Conservation (phyloP, 2,329 filamentous ascomycete genomes). For the Aspergillus fructus region DNA sequence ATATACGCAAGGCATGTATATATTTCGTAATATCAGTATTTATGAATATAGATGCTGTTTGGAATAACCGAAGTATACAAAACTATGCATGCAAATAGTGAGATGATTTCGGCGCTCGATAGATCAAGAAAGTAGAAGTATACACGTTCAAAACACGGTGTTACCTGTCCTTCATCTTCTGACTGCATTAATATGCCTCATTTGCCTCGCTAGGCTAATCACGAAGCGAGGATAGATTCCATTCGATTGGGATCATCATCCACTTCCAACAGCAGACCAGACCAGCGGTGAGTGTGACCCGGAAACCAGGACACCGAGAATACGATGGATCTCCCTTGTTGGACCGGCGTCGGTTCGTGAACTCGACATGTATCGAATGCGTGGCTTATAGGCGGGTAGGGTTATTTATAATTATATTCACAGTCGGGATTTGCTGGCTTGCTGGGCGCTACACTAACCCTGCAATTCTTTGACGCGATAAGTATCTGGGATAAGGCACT, state of each 20-base stretch:
- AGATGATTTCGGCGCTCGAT: too few species aligned
- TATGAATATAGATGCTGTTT: too few species aligned
- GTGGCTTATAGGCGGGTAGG: background rate
- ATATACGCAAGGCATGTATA: too few species aligned
- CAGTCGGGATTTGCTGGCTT: background rate
- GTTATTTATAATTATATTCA: background rate
- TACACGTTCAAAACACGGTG: too few species aligned
- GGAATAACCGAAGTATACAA: too few species aligned
- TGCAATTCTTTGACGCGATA: background rate
- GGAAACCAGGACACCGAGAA: background rate
- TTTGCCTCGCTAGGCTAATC: background rate
- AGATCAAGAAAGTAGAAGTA: too few species aligned
- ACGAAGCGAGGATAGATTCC: background rate
- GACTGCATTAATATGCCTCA: background rate
- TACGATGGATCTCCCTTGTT: background rate
- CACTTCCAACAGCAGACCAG: background rate
- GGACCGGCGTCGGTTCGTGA: background rate
- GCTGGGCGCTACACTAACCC: background rate
- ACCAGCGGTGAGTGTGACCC: background rate
- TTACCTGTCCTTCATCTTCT: too few species aligned
- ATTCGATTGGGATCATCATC: background rate
- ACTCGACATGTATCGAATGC: background rate
- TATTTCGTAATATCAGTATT: too few species aligned
- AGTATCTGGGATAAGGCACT: slow-evolving; percentile 2
- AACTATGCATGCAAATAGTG: too few species aligned